A percentile compares a stretch with the other conserved stretches of the same genome.
These are phyloP conservation scores for Astrothelium subdiscretum DNA, from an alignment of 495 filamentous ascomycete species.

Conservation along the genomic window DNA sequence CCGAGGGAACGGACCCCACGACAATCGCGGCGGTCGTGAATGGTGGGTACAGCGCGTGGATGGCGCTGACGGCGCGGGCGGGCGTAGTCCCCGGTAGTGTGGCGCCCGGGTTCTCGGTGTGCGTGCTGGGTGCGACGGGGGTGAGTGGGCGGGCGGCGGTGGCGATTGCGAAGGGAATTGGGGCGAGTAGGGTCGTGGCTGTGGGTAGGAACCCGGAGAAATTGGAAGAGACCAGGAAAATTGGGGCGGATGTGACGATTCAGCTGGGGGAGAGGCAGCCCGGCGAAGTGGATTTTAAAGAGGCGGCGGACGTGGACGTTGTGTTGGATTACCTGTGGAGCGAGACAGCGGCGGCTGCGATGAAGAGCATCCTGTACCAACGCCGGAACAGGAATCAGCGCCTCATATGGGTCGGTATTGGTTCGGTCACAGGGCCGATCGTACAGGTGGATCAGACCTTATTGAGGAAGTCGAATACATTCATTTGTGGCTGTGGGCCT, in stretches of 20 bases:
- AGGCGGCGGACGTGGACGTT: conserved; percentile 20
- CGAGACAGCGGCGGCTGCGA: conserved; percentile 6
- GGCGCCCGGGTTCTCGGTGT: conserved; percentile 26
- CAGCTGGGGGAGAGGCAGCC: conserved; percentile 23
- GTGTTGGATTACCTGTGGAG: conserved; percentile 25
- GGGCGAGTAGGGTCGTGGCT: conserved; percentile 33
- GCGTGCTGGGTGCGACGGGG: conserved; percentile 36
- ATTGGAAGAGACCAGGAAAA: conserved; percentile 14
- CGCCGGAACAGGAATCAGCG: conserved; percentile 2
- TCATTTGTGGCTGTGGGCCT: conserved; percentile 19
- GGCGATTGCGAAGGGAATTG: conserved; percentile 26
- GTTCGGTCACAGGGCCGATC: conserved; percentile 8
- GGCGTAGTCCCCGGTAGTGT: conserved; percentile 10
- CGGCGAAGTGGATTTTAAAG: conserved; percentile 31
- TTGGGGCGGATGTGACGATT: conserved; percentile 32
- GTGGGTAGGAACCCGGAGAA: conserved; percentile 28
- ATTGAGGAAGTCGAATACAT: conserved; percentile 19
- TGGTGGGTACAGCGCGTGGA: conserved; percentile 35
- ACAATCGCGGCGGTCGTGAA: conserved; percentile 36
- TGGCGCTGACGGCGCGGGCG: conserved; percentile 29
- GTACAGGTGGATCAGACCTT: conserved; percentile 12
- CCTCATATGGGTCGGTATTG: conserved; percentile 18
- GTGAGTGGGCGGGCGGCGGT: conserved; percentile 32
- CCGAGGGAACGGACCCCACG: conserved; percentile 24
- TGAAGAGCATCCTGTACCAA: conserved; percentile 7